phyloP scores from a whole-genome alignment of 805 yeast genomes.

The Metschnikowia continentalis region DNA sequence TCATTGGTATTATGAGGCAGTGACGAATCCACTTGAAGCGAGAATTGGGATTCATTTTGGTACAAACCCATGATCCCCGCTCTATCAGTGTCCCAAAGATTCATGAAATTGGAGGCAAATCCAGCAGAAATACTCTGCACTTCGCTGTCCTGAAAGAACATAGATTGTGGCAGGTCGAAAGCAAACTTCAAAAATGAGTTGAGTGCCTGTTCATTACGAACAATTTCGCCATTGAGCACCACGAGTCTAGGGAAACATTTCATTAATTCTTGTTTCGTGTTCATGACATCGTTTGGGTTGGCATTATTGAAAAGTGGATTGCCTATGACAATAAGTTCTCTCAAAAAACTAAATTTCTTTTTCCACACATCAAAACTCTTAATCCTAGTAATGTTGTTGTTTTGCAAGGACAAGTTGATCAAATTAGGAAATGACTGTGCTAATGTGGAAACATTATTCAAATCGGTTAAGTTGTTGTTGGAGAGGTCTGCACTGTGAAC shows the following conservation, averaged over 20 bases:
- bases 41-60: conserved; percentile 80
- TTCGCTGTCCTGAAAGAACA: conserved; percentile 78
- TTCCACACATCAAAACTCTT: conserved; percentile 70
- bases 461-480: conserved; percentile 55
- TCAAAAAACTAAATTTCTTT: conserved; percentile 63
- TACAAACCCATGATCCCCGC: conserved; percentile 66
- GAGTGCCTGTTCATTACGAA: conserved; percentile 70
- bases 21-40: conserved; percentile 68
- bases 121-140: conserved; percentile 68
- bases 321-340: conserved; percentile 73
- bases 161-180: conserved; percentile 48
- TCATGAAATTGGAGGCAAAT: conserved; percentile 71
- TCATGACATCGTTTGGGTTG: conserved; percentile 27
- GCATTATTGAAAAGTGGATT: conserved; percentile 61
- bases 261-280: conserved; percentile 59
- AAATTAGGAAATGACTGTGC: conserved; percentile 72
- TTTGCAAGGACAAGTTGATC: conserved; percentile 73
- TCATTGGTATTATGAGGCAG: conserved; percentile 47
- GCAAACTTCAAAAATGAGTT: conserved; percentile 52
- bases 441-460: conserved; percentile 54
- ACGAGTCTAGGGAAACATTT: conserved; percentile 74
- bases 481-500: conserved; percentile 73
- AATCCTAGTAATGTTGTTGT: conserved; percentile 61
- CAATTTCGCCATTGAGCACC: conserved; percentile 69
- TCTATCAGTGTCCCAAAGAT: conserved; percentile 80